phyloP scores from a whole-genome alignment of 768 basidiomycete genomes.

The Lentinula aciculospora region DNA sequence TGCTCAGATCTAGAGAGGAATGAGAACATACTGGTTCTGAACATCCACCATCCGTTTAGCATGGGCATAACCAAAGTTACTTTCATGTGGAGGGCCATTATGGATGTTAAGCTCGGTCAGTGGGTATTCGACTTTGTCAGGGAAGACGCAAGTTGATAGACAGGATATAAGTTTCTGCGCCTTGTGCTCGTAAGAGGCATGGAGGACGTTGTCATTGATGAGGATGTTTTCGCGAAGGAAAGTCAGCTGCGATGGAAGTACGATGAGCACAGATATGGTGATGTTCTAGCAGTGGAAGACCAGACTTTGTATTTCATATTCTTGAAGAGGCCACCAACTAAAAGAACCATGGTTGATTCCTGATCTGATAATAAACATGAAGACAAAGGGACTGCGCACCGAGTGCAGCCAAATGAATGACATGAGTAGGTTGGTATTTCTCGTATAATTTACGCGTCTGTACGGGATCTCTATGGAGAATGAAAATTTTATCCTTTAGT shows the following conservation, averaged over 20 bases:
- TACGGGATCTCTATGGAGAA: constrained; percentile 49
- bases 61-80: constrained; percentile 96
- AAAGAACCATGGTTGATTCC: constrained; percentile 5
- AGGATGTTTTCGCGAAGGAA: constrained; percentile 93
- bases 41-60: constrained; percentile 96
- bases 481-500: background rate
- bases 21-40: constrained; percentile 73
- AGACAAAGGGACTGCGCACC: constrained; percentile 40
- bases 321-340: constrained; percentile 91
- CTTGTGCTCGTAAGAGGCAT: constrained; percentile 60
- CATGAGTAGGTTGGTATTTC: constrained; percentile 91
- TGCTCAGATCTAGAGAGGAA: background rate
- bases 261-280: background rate
- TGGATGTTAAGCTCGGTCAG: constrained; percentile 93
- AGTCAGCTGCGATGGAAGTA: constrained; percentile 48
- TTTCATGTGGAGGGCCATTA: constrained; percentile 84
- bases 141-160: constrained; percentile 96
- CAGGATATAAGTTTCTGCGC: constrained; percentile 86
- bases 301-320: constrained; percentile 92
- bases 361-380: background rate
- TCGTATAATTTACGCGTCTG: constrained; percentile 74
- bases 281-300: background rate
- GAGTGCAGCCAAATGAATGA: constrained; percentile 93
- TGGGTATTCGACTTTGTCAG: constrained; percentile 91
- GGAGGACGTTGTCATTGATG: constrained; percentile 93